A percentile compares a stretch with the other conserved stretches of the same genome.
Evolutionary conservation across 2,329 filamentous ascomycete species (phyloP).

Genomic region (Chaetomium globosum): DNA sequence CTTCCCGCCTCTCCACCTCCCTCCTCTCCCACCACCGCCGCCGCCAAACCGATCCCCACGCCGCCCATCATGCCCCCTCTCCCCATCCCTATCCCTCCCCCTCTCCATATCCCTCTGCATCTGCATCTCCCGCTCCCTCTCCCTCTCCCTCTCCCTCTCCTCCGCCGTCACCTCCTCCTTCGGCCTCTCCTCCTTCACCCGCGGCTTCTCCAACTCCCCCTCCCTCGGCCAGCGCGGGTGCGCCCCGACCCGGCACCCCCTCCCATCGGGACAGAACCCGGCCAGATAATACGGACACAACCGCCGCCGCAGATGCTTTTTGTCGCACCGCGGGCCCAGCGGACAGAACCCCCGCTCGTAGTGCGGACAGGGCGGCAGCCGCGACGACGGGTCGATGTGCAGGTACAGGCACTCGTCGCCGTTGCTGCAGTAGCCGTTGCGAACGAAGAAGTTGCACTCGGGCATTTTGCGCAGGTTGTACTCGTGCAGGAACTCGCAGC

Average conservation of each 20-base stretch:
- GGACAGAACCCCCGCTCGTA: slow-evolving; percentile 96
- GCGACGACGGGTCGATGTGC: slow-evolving; percentile 81
- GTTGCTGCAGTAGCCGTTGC: slow-evolving; percentile 93
- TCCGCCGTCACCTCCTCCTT: slow-evolving; percentile 35
- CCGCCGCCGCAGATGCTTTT: slow-evolving; percentile 82
- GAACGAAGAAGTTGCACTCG: slow-evolving; percentile 94
- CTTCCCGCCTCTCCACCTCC: slow-evolving; percentile 40
- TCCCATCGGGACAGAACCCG: slow-evolving; percentile 84
- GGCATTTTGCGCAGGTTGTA: slow-evolving; percentile 98
- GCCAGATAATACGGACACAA: slow-evolving; percentile 85
- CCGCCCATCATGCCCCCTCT: slow-evolving; percentile 33
- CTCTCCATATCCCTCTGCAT: slow-evolving; percentile 33
- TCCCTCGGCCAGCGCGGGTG: slow-evolving; percentile 73
- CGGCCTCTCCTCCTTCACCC: slow-evolving; percentile 58
- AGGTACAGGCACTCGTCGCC: slow-evolving; percentile 95
- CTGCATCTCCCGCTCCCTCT: slow-evolving; percentile 39
- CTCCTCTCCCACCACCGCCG: slow-evolving; percentile 42
- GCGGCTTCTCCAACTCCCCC: slow-evolving; percentile 73
- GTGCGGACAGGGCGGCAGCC: slow-evolving; percentile 79
- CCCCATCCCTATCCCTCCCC: slow-evolving; percentile 34
- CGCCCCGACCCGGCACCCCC: slow-evolving; percentile 73
- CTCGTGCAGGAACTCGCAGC: slow-evolving; percentile 97
- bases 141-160: slow-evolving; percentile 32
- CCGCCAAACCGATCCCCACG: slow-evolving; percentile 43
- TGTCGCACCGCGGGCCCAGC: slow-evolving; percentile 80